Percentiles rank a stretch among this genome's conserved stretches.
These are phyloP conservation scores for Kazachstania kunashirensis DNA, from an alignment of 805 yeast species.

Conservation along the genomic window DNA sequence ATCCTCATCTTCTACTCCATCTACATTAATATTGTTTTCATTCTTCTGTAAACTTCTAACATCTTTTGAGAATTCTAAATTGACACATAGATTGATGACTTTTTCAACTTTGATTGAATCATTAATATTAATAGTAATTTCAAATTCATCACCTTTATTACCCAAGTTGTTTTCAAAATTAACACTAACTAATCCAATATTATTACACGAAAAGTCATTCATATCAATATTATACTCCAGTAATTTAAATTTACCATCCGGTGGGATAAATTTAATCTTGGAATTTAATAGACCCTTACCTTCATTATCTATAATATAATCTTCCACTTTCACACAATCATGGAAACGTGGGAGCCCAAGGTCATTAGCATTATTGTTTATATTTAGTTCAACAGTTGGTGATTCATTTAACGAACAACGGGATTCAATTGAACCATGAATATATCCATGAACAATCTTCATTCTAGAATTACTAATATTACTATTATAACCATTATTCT, in stretches of 20 bases:
- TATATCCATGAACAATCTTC: conserved; percentile 25
- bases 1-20: neutral
- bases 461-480: neutral
- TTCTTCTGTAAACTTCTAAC: neutral
- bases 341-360: conserved; percentile 61
- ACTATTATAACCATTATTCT: neutral
- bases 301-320: conserved; percentile 1
- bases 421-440: conserved; percentile 56
- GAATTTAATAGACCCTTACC: conserved; percentile 1
- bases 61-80: conserved; percentile 22
- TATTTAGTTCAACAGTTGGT: conserved; percentile 56
- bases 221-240: conserved; percentile 57
- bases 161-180: conserved; percentile 30
- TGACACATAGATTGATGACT: conserved; percentile 40
- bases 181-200: conserved; percentile 23
- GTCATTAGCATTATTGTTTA: conserved; percentile 39
- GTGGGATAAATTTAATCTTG: conserved; percentile 63
- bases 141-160: conserved; percentile 32
- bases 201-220: conserved; percentile 11
- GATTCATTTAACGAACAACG: conserved; percentile 65
- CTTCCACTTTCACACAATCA: conserved; percentile 47
- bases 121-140: conserved; percentile 25
- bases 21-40: neutral
- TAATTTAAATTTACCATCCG: conserved; percentile 66
- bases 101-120: conserved; percentile 37